Evolutionary conservation across 2,329 filamentous ascomycete species (phyloP).

Genomic region (Colletotrichum tropicale): DNA sequence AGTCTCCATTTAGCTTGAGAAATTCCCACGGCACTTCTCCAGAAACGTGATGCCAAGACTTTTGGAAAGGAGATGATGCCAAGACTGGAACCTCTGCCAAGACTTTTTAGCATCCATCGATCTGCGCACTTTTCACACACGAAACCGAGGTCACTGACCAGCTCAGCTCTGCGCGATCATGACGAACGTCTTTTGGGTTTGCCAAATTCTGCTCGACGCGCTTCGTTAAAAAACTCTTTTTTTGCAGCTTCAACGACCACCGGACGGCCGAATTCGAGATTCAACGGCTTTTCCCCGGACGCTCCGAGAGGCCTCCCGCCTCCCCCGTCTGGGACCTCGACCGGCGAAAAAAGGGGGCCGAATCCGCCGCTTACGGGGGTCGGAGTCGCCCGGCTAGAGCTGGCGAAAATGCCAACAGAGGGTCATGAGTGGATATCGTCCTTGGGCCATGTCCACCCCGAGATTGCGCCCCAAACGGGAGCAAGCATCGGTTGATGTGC

Average conservation of each 20-base stretch:
- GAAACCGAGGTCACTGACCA: background rate
- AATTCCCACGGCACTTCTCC: background rate
- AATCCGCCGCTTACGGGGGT: background rate
- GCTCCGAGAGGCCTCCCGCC: background rate
- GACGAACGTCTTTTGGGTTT: background rate
- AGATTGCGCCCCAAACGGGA: slow-evolving; percentile 9
- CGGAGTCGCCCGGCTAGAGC: background rate
- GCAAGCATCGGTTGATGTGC: background rate
- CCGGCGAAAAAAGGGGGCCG: background rate
- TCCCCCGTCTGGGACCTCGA: background rate
- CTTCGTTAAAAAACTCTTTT: background rate
- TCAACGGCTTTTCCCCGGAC: background rate
- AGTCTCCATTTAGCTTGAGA: background rate
- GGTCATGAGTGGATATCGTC: background rate
- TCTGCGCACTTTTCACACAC: background rate
- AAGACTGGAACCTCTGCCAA: slow-evolving; percentile 3
- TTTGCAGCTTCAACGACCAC: background rate
- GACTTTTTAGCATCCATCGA: background rate
- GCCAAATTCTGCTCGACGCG: background rate
- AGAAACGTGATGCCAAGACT: background rate
- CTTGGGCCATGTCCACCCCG: background rate
- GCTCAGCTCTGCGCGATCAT: background rate
- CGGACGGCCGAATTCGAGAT: background rate
- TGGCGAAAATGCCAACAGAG: background rate
- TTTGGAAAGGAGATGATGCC: slow-evolving; percentile 12